phyloP scores from a whole-genome alignment of 306 rosid species.

The Sphenostylis stenocarpa region DNA sequence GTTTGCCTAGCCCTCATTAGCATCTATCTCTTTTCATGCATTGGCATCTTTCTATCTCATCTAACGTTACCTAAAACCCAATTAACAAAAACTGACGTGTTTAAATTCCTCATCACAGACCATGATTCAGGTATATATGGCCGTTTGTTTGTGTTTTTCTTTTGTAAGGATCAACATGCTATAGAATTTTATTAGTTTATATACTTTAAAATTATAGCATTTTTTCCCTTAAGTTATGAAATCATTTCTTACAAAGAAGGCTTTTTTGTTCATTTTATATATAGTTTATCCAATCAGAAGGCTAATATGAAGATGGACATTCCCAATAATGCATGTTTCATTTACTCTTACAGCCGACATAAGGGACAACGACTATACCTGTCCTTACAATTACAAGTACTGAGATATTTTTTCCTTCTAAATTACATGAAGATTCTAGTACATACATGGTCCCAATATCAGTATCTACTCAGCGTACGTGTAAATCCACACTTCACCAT shows the following conservation, averaged over 20 bases:
- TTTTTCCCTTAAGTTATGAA: background rate
- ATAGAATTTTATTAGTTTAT: background rate
- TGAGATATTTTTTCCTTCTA: constrained; percentile 10
- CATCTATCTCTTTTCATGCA: constrained; percentile 14
- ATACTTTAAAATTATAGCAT: background rate
- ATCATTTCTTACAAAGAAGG: too few species aligned
- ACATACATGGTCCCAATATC: constrained; percentile 22
- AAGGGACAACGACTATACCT: constrained; percentile 28
- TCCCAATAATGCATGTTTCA: constrained; percentile 25
- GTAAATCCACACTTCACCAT: constrained; percentile 24
- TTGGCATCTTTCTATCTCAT: constrained; percentile 24
- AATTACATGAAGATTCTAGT: constrained; percentile 4
- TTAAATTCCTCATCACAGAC: constrained; percentile 8
- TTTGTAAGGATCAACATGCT: background rate
- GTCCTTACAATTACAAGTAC: constrained; percentile 29
- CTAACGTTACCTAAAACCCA: constrained; percentile 22
- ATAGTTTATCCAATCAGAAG: background rate
- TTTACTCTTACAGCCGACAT: constrained; percentile 27
- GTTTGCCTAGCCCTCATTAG: constrained; percentile 13
- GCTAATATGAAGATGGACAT: constrained; percentile 3
- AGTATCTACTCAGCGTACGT: constrained; percentile 23
- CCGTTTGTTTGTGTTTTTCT: background rate
- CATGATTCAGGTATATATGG: constrained; percentile 10
- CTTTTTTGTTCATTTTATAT: background rate
- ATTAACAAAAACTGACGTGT: constrained; percentile 18